Percentiles rank a stretch among this genome's conserved stretches.
phyloP scores from a whole-genome alignment of 495 filamentous ascomycete genomes.

The Pyronema omphalodes region DNA sequence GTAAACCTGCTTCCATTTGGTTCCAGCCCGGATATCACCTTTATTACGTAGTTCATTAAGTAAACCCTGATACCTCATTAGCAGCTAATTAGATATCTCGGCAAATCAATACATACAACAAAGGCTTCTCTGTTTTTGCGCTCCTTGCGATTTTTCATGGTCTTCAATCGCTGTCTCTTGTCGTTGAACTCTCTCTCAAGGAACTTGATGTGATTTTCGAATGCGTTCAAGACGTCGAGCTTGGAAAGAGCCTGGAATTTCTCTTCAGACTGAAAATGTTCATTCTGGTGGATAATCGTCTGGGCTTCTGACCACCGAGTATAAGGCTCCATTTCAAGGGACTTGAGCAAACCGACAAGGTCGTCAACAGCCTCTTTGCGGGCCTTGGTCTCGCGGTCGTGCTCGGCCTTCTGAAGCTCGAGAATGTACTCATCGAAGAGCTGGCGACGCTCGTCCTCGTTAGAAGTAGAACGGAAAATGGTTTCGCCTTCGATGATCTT shows the following conservation, averaged over 20 bases:
- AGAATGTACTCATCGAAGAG: slow-evolving; percentile 87
- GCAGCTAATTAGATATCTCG: background rate
- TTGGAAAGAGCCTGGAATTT: slow-evolving; percentile 79
- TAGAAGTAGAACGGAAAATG: slow-evolving; percentile 75
- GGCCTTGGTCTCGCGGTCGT: slow-evolving; percentile 49
- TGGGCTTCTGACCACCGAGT: slow-evolving; percentile 90
- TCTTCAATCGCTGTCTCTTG: slow-evolving; percentile 69
- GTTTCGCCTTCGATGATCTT: slow-evolving; percentile 92
- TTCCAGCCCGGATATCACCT: slow-evolving; percentile 75
- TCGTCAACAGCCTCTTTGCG: slow-evolving; percentile 76
- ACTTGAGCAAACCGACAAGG: slow-evolving; percentile 61
- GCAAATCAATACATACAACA: slow-evolving; percentile 22
- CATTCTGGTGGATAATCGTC: slow-evolving; percentile 56
- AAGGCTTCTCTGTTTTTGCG: slow-evolving; percentile 73
- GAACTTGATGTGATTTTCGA: slow-evolving; percentile 85
- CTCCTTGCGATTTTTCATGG: slow-evolving; percentile 56
- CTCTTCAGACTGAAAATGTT: slow-evolving; percentile 63
- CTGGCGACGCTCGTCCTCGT: slow-evolving; percentile 76
- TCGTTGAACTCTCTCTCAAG: slow-evolving; percentile 83
- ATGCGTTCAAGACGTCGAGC: slow-evolving; percentile 78
- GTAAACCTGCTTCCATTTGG: slow-evolving; percentile 74
- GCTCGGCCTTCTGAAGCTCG: slow-evolving; percentile 60
- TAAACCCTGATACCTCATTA: slow-evolving; percentile 27
- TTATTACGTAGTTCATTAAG: slow-evolving; percentile 52
- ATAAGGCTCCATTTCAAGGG: slow-evolving; percentile 73